Evolutionary conservation across 2,329 filamentous ascomycete genomes (phyloP).

Genomic region (Penicillium sp.): DNA sequence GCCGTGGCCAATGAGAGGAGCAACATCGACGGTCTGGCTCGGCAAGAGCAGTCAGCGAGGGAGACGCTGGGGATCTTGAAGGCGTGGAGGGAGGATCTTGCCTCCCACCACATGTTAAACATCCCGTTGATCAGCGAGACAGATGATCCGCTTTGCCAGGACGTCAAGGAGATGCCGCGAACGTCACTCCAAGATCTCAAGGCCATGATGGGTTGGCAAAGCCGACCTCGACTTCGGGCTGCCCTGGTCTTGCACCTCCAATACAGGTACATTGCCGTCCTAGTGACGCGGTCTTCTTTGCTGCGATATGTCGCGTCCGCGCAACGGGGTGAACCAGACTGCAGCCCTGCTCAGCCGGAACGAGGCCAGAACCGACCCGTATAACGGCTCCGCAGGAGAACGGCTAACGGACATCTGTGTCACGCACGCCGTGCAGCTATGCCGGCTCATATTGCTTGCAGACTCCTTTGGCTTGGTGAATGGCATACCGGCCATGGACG

Average conservation of each 20-base stretch:
- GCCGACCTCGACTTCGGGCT: constrained; percentile 3
- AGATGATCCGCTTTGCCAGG: constrained; percentile 5
- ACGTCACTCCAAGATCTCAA: constrained; percentile 7
- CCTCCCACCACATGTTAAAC: constrained; percentile 1
- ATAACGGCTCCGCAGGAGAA: background rate
- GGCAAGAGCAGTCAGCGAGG: constrained; percentile 7
- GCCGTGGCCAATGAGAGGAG: background rate
- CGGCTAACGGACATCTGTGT: constrained; percentile 20
- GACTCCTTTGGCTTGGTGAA: constrained; percentile 33
- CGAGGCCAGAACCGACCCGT: background rate
- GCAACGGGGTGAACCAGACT: background rate
- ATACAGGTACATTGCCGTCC: constrained; percentile 7
- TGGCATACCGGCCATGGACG: constrained; percentile 36
- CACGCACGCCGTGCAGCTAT: constrained; percentile 34
- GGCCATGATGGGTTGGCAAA: constrained; percentile 8
- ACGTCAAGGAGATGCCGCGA: constrained; percentile 1
- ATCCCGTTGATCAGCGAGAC: constrained; percentile 5
- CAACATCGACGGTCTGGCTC: constrained; percentile 2
- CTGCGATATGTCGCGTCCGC: constrained; percentile 5
- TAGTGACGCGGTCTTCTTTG: constrained; percentile 5
- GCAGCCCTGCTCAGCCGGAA: background rate
- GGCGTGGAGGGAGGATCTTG: constrained; percentile 1
- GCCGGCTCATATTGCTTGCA: constrained; percentile 33
- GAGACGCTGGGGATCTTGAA: constrained; percentile 2
- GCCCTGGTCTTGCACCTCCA: constrained; percentile 7